phyloP scores from a whole-genome alignment of 2,329 filamentous ascomycete species.

The Nemania sp. region DNA sequence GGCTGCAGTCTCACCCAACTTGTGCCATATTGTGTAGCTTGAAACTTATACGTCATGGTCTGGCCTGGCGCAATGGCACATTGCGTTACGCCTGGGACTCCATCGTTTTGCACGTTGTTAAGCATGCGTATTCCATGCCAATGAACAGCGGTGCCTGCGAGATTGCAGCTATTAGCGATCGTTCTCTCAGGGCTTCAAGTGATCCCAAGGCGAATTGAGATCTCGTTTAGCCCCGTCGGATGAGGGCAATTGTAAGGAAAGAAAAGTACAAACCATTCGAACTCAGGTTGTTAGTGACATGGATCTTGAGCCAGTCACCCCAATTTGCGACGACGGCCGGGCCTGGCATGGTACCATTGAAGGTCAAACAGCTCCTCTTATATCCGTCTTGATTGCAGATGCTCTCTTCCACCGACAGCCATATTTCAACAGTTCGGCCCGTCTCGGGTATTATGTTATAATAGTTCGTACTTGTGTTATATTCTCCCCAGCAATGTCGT shows the following conservation, averaged over 20 bases:
- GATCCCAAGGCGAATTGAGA: too few relatives aligned
- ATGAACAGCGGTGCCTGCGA: too few relatives aligned
- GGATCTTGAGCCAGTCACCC: conserved; percentile 47
- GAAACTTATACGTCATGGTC: conserved; percentile 65
- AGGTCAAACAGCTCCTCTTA: conserved; percentile 32
- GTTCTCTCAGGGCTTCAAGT: too few relatives aligned
- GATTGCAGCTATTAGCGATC: conserved; percentile 42
- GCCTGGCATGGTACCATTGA: conserved; percentile 55
- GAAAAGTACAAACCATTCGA: too few relatives aligned
- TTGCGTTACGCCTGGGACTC: conserved; percentile 62
- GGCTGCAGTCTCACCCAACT: conserved; percentile 20
- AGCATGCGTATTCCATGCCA: too few relatives aligned
- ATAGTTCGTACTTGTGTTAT: too few relatives aligned
- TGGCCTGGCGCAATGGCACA: conserved; percentile 61
- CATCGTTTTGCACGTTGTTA: conserved; percentile 49
- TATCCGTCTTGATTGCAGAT: conserved; percentile 3
- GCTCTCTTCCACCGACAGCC: too few relatives aligned
- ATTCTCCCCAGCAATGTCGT: too few relatives aligned
- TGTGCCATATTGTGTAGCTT: conserved; percentile 47
- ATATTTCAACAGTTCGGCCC: too few relatives aligned
- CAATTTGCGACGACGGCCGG: conserved; percentile 50
- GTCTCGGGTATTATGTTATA: too few relatives aligned
- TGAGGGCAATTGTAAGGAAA: too few relatives aligned
- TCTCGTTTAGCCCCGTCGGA: too few relatives aligned
- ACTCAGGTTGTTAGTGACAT: conserved; percentile 46